Evolutionary conservation across 1,139 yeast species (phyloP), one percentile per base, ranked within the genome.

Genomic region (Sugiyamaella novakii): DNA sequence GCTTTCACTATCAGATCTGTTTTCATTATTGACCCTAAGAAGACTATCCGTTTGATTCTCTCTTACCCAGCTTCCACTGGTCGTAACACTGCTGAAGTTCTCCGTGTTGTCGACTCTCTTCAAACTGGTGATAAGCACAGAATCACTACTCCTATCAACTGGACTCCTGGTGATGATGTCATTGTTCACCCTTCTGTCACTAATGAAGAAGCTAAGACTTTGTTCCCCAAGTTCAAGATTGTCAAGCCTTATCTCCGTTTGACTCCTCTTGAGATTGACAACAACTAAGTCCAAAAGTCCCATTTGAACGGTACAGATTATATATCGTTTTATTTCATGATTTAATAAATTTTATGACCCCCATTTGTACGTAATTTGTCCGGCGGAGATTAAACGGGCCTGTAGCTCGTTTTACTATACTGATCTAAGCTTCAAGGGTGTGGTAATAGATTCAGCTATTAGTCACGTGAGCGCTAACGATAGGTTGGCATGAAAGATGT

Each of bases 1-100:
- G 83, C 81, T 54, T 70, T 80, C 63, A 87, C 95, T 51, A 84
- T 86, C 65, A 78, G 95, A 70, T 83, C 92, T 14, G 94, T 86
- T 46, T 86, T 84, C 72, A 76, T 87, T 63, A 85, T 87, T 68
- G 95, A 87, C 71, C 92, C 94, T 60, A 71, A 73, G 59, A 84
- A 85, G 76, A 83, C 78, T 60, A 77, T 86, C 59, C 77, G 95
- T 66, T 76, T 86, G 63, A 83, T 79, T 55, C 72, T 86, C 68
- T 71, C 89, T 34, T 87, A 87, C 73, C 95, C 95, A 45, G 89
- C 94, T 50, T 83, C 91, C 29, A 82, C 88, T 42, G 95, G 95
- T 61, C 79, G 95, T 73, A 86, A 86, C 79, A 83, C 94, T 42
- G 92, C 94, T 54, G 95, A 86, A 71, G 86, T 86, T 31, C 77